Evolutionary conservation across 1,284 basidiomycete genomes (phyloP), one percentile per base, ranked within the genome.

Genomic region (Agroathelia rolfsii): DNA sequence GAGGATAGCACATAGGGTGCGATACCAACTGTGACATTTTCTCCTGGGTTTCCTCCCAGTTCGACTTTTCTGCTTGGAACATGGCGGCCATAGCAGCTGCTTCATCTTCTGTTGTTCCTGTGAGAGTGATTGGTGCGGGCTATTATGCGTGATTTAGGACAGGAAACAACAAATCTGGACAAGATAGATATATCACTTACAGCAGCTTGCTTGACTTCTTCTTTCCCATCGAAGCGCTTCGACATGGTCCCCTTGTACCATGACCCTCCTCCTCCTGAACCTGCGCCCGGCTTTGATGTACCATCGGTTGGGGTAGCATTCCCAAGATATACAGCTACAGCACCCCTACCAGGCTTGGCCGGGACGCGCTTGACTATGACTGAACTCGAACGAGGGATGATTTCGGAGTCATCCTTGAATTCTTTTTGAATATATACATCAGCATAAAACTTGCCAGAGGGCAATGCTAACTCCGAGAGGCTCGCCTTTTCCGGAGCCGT

Each of bases 1-100:
- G 62, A 61, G 61, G 66, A 56, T 55, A 65, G 63, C 53, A 42
- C 48, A 54, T n/a, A n/a, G n/a, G 49, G 64, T 64, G 65, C 59
- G 59, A 73, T 61, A 89, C 86, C 63, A 68, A 92, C 88, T 88
- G 82, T 53, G 87, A 83, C 90, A 95, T 94, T 66, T 89, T 85
- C 68, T 93, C 87, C 64, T 94, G 89, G 49, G 89, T 82, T 69
- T 92, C 85, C 64, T 93, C 82, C 90, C 90, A 95, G 61, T 90
- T 87, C 42, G 84, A 79, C 21, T 78, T 77, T 53, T 88, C 82
- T 28, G 83, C 83, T 57, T 87, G 81, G 55, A 95, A 94, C 90
- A 95, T 94, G 47, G 90, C 90, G 9, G 85, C 86, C 68, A 95
- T 85, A n/a, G 83, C 82, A 6, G 77, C 81, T 13, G 76, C 79